Evolutionary conservation across 2,329 filamentous ascomycete species (phyloP).

Genomic region (Fusarium sp.): DNA sequence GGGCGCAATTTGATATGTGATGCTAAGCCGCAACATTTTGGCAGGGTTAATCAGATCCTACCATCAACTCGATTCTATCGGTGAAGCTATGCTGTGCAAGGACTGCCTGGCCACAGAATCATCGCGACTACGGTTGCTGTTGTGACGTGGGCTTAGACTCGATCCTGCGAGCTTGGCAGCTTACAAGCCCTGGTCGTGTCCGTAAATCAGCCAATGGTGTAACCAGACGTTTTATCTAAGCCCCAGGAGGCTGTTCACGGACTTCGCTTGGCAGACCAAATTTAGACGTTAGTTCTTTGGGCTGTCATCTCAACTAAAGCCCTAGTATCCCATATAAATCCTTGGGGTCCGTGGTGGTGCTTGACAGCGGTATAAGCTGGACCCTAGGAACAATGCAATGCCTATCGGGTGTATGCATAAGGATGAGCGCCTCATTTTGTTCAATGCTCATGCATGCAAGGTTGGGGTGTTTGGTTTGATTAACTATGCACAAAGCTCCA

Average conservation of each 20-base stretch:
- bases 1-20: neutral
- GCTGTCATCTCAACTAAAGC: neutral
- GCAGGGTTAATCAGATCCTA: neutral
- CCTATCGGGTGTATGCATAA: neutral
- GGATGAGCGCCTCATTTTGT: too few species aligned
- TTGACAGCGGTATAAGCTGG: neutral
- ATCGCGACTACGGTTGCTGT: neutral
- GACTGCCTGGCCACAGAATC: neutral
- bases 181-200: neutral
- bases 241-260: neutral
- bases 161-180: neutral
- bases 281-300: neutral
- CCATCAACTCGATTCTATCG: neutral
- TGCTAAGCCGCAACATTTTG: neutral
- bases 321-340: neutral
- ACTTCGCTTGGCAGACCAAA: too few species aligned
- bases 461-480: neutral
- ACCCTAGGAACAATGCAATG: neutral
- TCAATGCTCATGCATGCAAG: too few species aligned
- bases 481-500: too few species aligned
- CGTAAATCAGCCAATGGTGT: neutral
- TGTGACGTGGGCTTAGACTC: neutral
- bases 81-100: neutral
- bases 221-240: rapidly evolving
- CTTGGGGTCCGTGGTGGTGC: neutral